These are phyloP conservation scores for Lotus japonicus DNA, from an alignment of 306 rosid genomes.

Conservation along the genomic window DNA sequence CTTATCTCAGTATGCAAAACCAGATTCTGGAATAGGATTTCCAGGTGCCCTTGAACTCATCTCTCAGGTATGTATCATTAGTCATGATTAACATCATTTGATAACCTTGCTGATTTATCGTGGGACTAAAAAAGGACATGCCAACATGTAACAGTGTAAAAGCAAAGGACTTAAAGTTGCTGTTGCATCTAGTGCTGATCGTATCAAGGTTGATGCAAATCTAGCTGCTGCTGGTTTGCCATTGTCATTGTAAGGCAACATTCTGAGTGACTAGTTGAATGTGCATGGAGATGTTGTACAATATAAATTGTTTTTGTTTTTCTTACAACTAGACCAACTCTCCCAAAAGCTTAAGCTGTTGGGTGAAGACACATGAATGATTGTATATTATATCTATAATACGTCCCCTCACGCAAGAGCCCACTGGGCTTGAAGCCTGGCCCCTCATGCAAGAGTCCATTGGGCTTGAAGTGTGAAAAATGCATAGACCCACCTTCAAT, in stretches of 20 bases:
- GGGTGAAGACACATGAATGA: no score
- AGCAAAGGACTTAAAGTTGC: constrained; percentile 94
- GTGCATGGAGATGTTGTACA: constrained; percentile 5
- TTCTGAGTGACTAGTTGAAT: constrained; percentile 15
- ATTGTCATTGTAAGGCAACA: constrained; percentile 61
- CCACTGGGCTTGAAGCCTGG: no score
- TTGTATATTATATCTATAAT: no score
- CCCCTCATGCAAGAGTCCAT: no score
- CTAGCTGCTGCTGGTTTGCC: constrained; percentile 88
- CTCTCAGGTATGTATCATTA: constrained; percentile 54
- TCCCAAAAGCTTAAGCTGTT: no score
- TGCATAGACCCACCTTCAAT: no score
- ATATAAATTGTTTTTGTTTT: not conserved
- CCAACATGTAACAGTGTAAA: constrained; percentile 55
- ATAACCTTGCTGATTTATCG: constrained; percentile 17
- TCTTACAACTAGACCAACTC: not conserved
- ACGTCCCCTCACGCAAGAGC: no score
- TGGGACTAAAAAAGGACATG: constrained; percentile 20
- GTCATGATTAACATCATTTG: constrained; percentile 6
- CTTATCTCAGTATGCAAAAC: constrained; percentile 81
- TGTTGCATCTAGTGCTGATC: constrained; percentile 99
- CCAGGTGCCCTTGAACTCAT: constrained; percentile 94
- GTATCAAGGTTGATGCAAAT: constrained; percentile 94
- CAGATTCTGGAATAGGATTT: constrained; percentile 90
- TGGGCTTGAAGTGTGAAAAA: no score